Evolutionary conservation across 176 grass and related monocot genomes (phyloP).

Genomic region (Ensete ventricosum): DNA sequence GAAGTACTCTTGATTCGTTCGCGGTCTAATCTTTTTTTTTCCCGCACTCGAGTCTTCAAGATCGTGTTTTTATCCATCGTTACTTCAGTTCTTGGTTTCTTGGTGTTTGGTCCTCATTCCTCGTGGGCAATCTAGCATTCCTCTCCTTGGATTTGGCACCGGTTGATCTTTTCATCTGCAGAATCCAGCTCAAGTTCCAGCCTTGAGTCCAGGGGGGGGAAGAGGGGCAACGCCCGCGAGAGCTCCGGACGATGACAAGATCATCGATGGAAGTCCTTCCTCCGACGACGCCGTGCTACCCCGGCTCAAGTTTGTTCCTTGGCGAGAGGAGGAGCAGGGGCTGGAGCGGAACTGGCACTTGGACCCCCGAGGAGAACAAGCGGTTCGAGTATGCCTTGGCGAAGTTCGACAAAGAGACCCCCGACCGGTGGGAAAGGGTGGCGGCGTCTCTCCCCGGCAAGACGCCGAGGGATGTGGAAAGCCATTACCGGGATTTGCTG

Average conservation of each 20-base stretch:
- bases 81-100: neutral
- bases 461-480: slow-evolving; percentile 38
- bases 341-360: slow-evolving; percentile 21
- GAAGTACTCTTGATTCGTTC: neutral
- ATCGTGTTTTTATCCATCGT: neutral
- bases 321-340: slow-evolving; percentile 16
- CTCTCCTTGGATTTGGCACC: neutral
- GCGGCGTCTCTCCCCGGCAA: slow-evolving; percentile 46
- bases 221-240: neutral
- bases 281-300: slow-evolving; percentile 34
- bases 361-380: slow-evolving; percentile 87
- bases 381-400: slow-evolving; percentile 73
- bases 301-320: slow-evolving; percentile 33
- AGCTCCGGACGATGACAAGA: slow-evolving; percentile 50
- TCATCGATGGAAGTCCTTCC: slow-evolving; percentile 72
- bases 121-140: neutral
- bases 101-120: neutral
- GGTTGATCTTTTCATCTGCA: neutral
- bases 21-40: neutral
- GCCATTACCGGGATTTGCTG: slow-evolving; percentile 61
- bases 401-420: slow-evolving; percentile 44
- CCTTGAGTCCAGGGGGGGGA: neutral
- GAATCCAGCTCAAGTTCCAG: neutral
- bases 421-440: slow-evolving; percentile 62
- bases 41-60: neutral